phyloP scores from a whole-genome alignment of 371 early-diverging fungal species.

The Catenaria anguillulae region DNA sequence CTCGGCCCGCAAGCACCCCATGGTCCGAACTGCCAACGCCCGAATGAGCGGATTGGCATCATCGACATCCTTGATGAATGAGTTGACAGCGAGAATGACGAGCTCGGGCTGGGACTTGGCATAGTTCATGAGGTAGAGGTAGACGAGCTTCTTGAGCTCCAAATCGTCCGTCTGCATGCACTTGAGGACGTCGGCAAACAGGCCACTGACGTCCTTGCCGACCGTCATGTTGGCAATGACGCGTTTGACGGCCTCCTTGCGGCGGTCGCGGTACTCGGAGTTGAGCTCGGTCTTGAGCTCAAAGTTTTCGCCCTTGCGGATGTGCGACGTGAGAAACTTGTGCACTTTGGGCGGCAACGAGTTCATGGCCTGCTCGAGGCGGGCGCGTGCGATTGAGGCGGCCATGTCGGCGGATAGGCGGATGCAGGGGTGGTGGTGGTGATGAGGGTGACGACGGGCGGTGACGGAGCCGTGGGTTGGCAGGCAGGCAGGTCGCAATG shows the following conservation, averaged over 20 bases:
- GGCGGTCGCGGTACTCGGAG: conserved; percentile 78
- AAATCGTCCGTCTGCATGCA: conserved; percentile 98
- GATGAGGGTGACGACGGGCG: too few species aligned
- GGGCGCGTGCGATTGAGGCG: not conserved
- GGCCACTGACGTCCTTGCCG: conserved; percentile 36
- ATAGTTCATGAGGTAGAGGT: conserved; percentile 65
- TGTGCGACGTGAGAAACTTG: not conserved
- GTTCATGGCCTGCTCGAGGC: not conserved
- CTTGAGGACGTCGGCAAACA: conserved; percentile 83
- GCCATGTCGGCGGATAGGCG: not conserved
- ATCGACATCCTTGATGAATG: conserved; percentile 94
- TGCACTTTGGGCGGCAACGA: not conserved
- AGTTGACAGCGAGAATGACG: conserved; percentile 91
- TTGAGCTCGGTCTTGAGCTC: conserved; percentile 91
- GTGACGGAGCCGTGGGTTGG: too few species aligned
- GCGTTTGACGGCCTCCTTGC: conserved; percentile 94
- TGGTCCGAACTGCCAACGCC: conserved; percentile 91
- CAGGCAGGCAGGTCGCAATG: too few species aligned
- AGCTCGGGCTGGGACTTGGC: conserved; percentile 94
- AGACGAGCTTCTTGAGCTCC: conserved; percentile 70
- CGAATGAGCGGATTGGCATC: conserved; percentile 86
- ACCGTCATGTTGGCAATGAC: conserved; percentile 79
- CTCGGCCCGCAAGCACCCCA: conserved; percentile 90
- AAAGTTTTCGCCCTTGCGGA: conserved; percentile 66
- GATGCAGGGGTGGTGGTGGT: too few species aligned